These are phyloP conservation scores for Fusarium verticillioides DNA, from an alignment of 2,329 filamentous ascomycete genomes.

Conservation along the genomic window DNA sequence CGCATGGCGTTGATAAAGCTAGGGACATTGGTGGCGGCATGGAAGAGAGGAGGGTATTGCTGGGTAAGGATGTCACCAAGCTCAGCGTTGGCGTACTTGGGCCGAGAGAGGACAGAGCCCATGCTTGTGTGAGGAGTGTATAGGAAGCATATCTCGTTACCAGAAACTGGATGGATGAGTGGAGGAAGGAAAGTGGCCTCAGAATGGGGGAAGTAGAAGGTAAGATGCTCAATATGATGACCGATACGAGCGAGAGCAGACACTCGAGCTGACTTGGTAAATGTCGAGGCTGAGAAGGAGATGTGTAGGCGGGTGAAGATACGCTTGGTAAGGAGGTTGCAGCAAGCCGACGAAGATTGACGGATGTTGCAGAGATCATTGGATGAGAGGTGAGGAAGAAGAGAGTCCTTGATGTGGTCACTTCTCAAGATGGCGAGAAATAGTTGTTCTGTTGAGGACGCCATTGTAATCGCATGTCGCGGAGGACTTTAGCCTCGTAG, in stretches of 20 bases:
- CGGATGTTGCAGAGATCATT: constrained; percentile 69
- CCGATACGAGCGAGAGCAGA: constrained; percentile 82
- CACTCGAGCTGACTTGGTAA: constrained; percentile 78
- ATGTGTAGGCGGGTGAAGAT: constrained; percentile 76
- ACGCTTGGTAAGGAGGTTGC: constrained; percentile 73
- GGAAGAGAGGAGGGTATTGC: constrained; percentile 90
- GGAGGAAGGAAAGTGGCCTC: constrained; percentile 85
- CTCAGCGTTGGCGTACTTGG: constrained; percentile 83
- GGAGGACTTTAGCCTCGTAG: constrained; percentile 7
- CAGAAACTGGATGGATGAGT: constrained; percentile 81
- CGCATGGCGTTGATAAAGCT: constrained; percentile 83
- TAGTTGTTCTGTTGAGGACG: constrained; percentile 56
- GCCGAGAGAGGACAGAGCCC: constrained; percentile 69
- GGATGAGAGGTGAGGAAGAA: constrained; percentile 62
- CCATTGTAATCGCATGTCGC: constrained; percentile 65
- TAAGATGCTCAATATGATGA: constrained; percentile 80
- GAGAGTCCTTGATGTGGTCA: constrained; percentile 59
- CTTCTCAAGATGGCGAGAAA: constrained; percentile 68
- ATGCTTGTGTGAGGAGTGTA: constrained; percentile 81
- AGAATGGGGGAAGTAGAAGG: constrained; percentile 80
- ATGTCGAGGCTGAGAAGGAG: constrained; percentile 78
- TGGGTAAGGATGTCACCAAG: constrained; percentile 84
- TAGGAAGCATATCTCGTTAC: constrained; percentile 81
- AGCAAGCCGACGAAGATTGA: constrained; percentile 75
- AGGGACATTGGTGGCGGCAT: constrained; percentile 87